Evolutionary conservation across 169 alveolate species (phyloP).

Genomic region (Plasmodium chabaudi): DNA sequence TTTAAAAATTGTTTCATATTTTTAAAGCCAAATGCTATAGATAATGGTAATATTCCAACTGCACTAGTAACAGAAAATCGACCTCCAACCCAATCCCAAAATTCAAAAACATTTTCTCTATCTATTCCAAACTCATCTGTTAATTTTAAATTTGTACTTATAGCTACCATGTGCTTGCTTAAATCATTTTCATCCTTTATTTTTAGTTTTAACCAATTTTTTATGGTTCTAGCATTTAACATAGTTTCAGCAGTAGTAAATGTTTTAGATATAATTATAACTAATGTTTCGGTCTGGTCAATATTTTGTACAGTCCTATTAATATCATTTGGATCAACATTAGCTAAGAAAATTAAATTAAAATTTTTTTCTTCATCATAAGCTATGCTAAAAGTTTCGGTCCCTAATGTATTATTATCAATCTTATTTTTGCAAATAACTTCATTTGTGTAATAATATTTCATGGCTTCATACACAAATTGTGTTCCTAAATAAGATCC

Average conservation of each 20-base stretch:
- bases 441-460: slow-evolving; percentile 81
- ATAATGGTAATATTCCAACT: slow-evolving; percentile 98
- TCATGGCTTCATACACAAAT: slow-evolving; percentile 93
- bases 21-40: slow-evolving; percentile 94
- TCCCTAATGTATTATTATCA: slow-evolving; percentile 39
- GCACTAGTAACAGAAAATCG: slow-evolving; percentile 98
- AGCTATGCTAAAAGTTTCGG: slow-evolving; percentile 42
- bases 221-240: slow-evolving; percentile 95
- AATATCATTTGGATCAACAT: slow-evolving; percentile 98
- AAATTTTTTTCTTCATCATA: slow-evolving; percentile 80
- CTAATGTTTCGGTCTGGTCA: slow-evolving; percentile 84
- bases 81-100: slow-evolving; percentile 99
- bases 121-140: slow-evolving; percentile 95
- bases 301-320: slow-evolving; percentile 93
- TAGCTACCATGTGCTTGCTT: slow-evolving; percentile 94
- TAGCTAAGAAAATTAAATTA: slow-evolving; percentile 95
- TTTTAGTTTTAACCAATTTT: slow-evolving; percentile 90
- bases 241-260: slow-evolving; percentile 99
- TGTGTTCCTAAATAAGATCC: slow-evolving; percentile 98
- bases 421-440: not conserved
- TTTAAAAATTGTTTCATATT: slow-evolving; percentile 88
- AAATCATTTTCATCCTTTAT: slow-evolving; percentile 78
- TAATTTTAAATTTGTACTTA: slow-evolving; percentile 93
- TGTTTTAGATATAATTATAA: slow-evolving; percentile 97
- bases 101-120: slow-evolving; percentile 96